These are phyloP conservation scores for Nymphaea thermarum DNA, from an alignment of 164 flowering plant species.

Conservation along the genomic window DNA sequence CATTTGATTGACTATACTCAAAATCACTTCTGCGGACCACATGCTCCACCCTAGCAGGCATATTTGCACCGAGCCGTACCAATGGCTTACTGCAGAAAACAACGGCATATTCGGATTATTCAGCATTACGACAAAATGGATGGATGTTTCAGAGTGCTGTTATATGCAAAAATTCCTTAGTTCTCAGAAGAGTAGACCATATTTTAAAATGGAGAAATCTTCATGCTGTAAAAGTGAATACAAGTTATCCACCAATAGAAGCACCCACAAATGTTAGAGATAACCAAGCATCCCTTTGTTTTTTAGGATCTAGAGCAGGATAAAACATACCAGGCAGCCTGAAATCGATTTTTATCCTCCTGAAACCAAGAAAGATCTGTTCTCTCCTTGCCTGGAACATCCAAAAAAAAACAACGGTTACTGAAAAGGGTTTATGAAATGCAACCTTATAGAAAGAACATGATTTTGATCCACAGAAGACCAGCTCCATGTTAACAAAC, in stretches of 20 bases:
- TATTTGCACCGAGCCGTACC: slow-evolving; percentile 24
- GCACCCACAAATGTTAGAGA: too few species aligned
- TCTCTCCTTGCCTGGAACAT: neutral
- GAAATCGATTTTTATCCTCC: neutral
- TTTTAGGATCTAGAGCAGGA: neutral
- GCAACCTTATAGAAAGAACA: too few species aligned
- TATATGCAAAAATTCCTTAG: too few species aligned
- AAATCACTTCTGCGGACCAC: slow-evolving; percentile 7
- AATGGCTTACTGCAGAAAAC: slow-evolving; percentile 16
- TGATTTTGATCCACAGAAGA: too few species aligned
- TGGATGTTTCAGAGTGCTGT: too few species aligned
- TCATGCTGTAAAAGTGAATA: too few species aligned
- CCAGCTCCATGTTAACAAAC: neutral
- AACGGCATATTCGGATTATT: too few species aligned
- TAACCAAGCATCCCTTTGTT: too few species aligned
- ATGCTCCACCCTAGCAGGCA: slow-evolving; percentile 31
- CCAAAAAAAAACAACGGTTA: neutral
- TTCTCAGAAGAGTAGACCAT: too few species aligned
- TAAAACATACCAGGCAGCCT: neutral
- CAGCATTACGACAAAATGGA: too few species aligned
- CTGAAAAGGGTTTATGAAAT: neutral
- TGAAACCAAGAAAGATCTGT: neutral
- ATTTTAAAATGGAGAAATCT: too few species aligned
- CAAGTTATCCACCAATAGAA: too few species aligned
- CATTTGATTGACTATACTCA: slow-evolving; percentile 6